Conservation (phyloP, 2,329 filamentous ascomycete genomes). For the Colletotrichum agaves region DNA sequence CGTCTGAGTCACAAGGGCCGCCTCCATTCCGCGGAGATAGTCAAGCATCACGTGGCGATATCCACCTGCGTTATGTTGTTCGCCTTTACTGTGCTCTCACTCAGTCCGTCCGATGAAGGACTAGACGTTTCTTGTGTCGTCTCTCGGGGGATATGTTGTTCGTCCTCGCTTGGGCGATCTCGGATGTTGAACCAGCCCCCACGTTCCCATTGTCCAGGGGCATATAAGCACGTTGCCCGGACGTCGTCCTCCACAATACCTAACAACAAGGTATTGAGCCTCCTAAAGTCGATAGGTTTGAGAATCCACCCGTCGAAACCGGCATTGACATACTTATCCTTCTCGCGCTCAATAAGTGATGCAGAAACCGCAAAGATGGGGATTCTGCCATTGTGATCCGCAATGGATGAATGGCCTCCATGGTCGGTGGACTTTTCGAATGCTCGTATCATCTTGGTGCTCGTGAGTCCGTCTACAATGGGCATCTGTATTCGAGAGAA, state of each 20-base stretch:
- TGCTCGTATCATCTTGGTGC: slow-evolving; percentile 84
- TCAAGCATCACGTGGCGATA: too few relatives aligned
- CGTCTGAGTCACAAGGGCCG: too few relatives aligned
- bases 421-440: slow-evolving; percentile 68
- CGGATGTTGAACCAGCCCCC: slow-evolving; percentile 79
- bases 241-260: slow-evolving; percentile 73
- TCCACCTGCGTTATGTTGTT: neutral
- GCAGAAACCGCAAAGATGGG: slow-evolving; percentile 91
- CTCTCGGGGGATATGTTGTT: neutral
- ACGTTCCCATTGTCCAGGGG: slow-evolving; percentile 80
- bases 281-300: slow-evolving; percentile 85
- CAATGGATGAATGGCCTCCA: slow-evolving; percentile 66
- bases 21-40: too few relatives aligned
- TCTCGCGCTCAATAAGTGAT: slow-evolving; percentile 77
- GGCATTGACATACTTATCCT: slow-evolving; percentile 75
- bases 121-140: neutral
- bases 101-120: neutral
- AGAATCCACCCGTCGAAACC: slow-evolving; percentile 94
- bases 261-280: slow-evolving; percentile 74
- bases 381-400: slow-evolving; percentile 70
- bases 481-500: slow-evolving; percentile 74
- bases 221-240: slow-evolving; percentile 73
- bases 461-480: slow-evolving; percentile 85
- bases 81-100: neutral
- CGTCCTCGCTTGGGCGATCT: slow-evolving; percentile 17